These are phyloP conservation scores for Suaeda aralocaspica DNA, from an alignment of 148 eudicot genomes.

Conservation along the genomic window DNA sequence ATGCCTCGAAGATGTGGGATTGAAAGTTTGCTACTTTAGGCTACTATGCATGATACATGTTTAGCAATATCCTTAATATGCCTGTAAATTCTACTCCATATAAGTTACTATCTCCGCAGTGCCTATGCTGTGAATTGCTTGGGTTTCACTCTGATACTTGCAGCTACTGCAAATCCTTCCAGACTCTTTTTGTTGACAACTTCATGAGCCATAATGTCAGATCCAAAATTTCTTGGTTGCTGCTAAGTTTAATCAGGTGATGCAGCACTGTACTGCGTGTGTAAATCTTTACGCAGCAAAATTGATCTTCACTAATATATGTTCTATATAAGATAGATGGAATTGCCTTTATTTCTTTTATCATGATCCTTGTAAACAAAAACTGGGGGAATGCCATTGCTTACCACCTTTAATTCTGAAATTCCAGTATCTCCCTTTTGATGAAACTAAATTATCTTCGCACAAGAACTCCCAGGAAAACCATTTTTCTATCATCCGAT, in stretches of 20 bases:
- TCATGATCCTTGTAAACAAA: constrained; percentile 38
- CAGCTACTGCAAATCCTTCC: neutral
- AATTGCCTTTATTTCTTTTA: constrained; percentile 3
- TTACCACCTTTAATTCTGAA: constrained; percentile 43
- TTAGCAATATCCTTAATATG: neutral
- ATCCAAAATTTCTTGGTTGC: neutral
- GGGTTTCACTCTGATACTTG: neutral
- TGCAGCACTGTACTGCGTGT: neutral
- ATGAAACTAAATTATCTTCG: constrained; percentile 72
- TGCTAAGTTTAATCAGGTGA: neutral
- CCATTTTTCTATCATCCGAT: constrained; percentile 83
- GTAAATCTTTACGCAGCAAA: neutral
- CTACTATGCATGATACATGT: neutral
- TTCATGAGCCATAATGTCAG: neutral
- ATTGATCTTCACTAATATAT: neutral
- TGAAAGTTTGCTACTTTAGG: neutral
- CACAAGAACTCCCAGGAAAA: constrained; percentile 91
- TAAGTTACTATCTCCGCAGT: neutral
- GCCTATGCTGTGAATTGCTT: neutral
- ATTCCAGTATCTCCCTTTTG: constrained; percentile 88
- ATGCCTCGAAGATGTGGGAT: neutral
- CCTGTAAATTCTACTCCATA: neutral
- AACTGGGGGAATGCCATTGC: constrained; percentile 31
- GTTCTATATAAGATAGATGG: too few relatives aligned
- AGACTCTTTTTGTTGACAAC: neutral